Evolutionary conservation across 2,329 filamentous ascomycete species (phyloP), one percentile per base, ranked within the genome.

Genomic region (Chaetomiaceae sp.): DNA sequence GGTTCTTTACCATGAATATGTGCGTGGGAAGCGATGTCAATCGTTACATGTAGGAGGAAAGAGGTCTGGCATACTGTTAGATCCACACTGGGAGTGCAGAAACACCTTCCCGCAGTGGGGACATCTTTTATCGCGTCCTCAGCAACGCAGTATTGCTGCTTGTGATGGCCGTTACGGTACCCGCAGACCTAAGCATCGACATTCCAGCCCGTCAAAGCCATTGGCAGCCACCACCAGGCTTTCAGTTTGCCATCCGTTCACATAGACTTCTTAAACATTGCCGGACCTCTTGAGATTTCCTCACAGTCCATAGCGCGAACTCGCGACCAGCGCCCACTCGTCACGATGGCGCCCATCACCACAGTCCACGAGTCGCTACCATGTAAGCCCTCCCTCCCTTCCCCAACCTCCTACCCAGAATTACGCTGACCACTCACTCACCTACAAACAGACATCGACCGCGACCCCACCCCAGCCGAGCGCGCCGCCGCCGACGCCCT

Each of bases 321-420:
- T 15, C 18, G 35, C 18, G 11, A 26, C 35, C 22, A 17, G 4
- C 14, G 1, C 24, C 11, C 22, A 24, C 12, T 30, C 38, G 19
- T 51, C 56, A 69, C 61, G 53, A 86, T 87, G 83, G 76, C 84
- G 52, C 73, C 84, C 49, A 80, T 83, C 52, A 78, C 78, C 53
- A 78, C 79, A 63, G 76, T 83, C 51, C 84, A 89, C 68, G 86
- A 93, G 62, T 88, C 85, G 18, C 80, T 94, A 18, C 86, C 87
- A 39, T 91, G 86, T 89, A 77, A 56, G 78, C 51, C 40, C n/a
- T n/a, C 26, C 44, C 52, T 56, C 47, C 54, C 19, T 10, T 38
- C 54, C 57, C 46, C 53, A 18, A 9, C 11, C 14, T 26, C 42
- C 22, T 14, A 22, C 40, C 17, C 15, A 33, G n/a, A n/a, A n/a